Percentiles rank a stretch among this genome's conserved stretches.
These are phyloP conservation scores for Dactylis glomerata DNA, from an alignment of 176 grass and related monocot genomes.

Conservation along the genomic window DNA sequence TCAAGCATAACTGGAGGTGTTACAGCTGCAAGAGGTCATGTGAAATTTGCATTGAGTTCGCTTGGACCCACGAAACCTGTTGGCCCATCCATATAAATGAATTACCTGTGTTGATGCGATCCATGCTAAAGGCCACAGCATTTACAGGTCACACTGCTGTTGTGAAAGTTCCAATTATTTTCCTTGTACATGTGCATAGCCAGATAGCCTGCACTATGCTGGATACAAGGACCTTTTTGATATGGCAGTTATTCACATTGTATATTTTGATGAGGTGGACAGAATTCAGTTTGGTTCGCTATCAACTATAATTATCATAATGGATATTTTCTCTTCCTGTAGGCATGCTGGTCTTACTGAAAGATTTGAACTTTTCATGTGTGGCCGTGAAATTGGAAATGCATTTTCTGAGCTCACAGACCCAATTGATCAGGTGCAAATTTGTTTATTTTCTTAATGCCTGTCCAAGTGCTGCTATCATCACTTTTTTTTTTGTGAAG, in stretches of 20 bases:
- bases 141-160: not conserved
- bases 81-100: conserved; percentile 25
- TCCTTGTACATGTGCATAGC: not conserved
- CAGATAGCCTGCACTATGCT: not conserved
- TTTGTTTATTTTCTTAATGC: conserved; percentile 10
- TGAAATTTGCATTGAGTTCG: not conserved
- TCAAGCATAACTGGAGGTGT: not conserved
- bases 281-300: conserved; percentile 10
- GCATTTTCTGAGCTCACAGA: conserved; percentile 99
- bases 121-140: not conserved
- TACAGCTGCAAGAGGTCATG: not conserved
- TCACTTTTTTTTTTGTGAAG: not conserved
- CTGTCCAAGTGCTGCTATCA: not conserved
- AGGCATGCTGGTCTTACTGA: conserved; percentile 82
- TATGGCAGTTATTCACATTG: conserved; percentile 4
- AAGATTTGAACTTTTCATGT: conserved; percentile 91
- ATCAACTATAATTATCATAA: not conserved
- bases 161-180: not conserved
- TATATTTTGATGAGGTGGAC: not conserved
- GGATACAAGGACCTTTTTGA: not conserved
- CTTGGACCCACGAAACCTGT: not conserved
- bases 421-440: conserved; percentile 86
- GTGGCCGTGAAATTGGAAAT: conserved; percentile 98
- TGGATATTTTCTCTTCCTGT: conserved; percentile 27
- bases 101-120: not conserved